phyloP scores from a whole-genome alignment of 441 rosid genomes.

The Corymbia calophylla region DNA sequence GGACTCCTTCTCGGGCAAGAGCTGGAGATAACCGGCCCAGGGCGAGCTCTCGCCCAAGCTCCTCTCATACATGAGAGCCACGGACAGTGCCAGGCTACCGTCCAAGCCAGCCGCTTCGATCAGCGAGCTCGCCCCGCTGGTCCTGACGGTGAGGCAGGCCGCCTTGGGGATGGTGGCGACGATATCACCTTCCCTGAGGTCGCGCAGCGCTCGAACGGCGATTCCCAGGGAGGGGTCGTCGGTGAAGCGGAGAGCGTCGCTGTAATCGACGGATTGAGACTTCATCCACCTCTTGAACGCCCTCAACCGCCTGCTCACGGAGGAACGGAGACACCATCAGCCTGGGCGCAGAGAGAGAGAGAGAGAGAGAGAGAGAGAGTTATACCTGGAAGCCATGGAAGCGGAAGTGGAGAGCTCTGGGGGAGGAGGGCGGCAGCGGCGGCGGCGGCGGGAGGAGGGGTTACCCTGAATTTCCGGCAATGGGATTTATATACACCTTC shows the following conservation, averaged over 20 bases:
- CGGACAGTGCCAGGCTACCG: constrained; percentile 60
- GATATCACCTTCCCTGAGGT: constrained; percentile 64
- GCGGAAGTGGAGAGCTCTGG: not conserved
- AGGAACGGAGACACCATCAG: not conserved
- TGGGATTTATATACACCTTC: not conserved
- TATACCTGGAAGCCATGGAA: not conserved
- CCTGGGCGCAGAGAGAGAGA: not conserved
- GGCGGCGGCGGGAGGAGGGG: too few species aligned
- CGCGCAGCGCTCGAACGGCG: constrained; percentile 46
- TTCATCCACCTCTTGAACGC: constrained; percentile 89
- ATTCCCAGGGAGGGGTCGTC: constrained; percentile 35
- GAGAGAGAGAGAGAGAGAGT: not conserved
- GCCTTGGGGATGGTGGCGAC: constrained; percentile 66
- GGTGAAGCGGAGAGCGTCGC: constrained; percentile 40
- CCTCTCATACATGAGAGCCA: constrained; percentile 79
- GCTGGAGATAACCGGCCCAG: constrained; percentile 75
- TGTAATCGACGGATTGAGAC: constrained; percentile 49
- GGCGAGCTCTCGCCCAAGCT: constrained; percentile 59
- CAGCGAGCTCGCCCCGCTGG: constrained; percentile 43
- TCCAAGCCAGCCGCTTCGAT: constrained; percentile 51
- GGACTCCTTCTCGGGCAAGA: constrained; percentile 51
- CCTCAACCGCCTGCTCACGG: constrained; percentile 50
- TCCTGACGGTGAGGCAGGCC: constrained; percentile 70
- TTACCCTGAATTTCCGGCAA: not conserved
- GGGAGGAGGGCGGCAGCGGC: not conserved